These are phyloP conservation scores for Hypomontagnella submonticulosa DNA, from an alignment of 495 filamentous ascomycete species.

Conservation along the genomic window DNA sequence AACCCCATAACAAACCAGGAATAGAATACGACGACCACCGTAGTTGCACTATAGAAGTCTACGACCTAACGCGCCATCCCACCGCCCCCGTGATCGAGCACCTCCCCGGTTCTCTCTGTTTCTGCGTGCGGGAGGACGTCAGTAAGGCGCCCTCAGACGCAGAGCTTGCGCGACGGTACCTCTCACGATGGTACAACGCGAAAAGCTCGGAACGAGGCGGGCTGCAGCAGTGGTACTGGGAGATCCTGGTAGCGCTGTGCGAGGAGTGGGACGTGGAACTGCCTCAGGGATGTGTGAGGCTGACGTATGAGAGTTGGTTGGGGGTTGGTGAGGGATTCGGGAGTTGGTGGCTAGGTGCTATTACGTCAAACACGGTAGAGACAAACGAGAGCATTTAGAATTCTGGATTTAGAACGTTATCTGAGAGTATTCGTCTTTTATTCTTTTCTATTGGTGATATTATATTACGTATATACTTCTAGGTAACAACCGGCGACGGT, in stretches of 20 bases:
- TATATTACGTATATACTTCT: conserved; percentile 18
- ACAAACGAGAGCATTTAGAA: no score
- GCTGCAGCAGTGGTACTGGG: conserved; percentile 6
- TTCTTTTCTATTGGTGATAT: conserved; percentile 13
- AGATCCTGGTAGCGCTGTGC: not conserved
- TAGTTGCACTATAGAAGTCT: conserved; percentile 8
- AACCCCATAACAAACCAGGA: no score
- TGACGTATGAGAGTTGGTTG: conserved; percentile 3
- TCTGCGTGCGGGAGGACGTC: no score
- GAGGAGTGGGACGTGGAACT: conserved; percentile 10
- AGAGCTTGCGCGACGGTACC: not conserved
- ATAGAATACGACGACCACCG: no score
- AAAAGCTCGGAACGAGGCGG: conserved; percentile 6
- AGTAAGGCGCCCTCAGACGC: no score
- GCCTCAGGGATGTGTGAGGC: not conserved
- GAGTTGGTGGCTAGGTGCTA: no score
- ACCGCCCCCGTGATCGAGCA: not conserved
- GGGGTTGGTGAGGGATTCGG: not conserved
- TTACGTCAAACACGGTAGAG: no score
- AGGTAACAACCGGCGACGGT: not conserved
- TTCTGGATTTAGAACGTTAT: no score
- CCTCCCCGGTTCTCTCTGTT: not conserved
- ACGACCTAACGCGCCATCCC: conserved; percentile 1
- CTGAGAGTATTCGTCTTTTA: not conserved
- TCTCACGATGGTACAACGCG: not conserved